Base-by-base conservation (phyloP, 331 rosid genomes). In the Erythrophleum ivorense region DNA sequence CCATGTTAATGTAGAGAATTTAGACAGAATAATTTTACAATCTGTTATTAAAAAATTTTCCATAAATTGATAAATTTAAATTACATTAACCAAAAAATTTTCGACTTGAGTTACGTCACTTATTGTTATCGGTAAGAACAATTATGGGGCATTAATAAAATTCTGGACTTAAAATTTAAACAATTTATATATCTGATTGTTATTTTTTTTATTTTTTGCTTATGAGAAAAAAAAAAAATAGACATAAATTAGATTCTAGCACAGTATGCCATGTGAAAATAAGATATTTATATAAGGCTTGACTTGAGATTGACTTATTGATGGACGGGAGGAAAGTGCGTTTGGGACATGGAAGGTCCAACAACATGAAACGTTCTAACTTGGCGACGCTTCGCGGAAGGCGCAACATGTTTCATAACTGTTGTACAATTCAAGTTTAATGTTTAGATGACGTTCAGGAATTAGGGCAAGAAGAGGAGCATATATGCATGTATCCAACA, bases 361-460 rank as follows among this genome's bases (percentile, higher is more conserved):
- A 65, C 59, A 59, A 36, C 74, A 64, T 3, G 52, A 67, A 75
- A 67, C 53, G 68, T 67, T 38, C 12, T n/a, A 3, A 21, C 5
- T 21, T 9, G 46, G 68, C 45, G 57, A 38, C 33, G 53, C 41
- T 78, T 66, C 67, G 24, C 0, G 53, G 82, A 66, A 67, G 75
- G 21, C 19, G 55, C 82, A 52, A 13, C 19, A 0, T 67, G 68
- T 75, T 57, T 53, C 41, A 2, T 19, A 34, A 58, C 62, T n/a
- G 67, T 38, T 14, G 11, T 40, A 2, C 24, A 13, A 15, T 7
- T 36, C 65, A 36, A 15, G 52, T 50, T 34, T 33, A 10, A 9
- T 34, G 73, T 48, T 60, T 18, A 24, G 33, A 29, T 31, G 4
- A 21, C 31, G 12, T n/a, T 59, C 2, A 9, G 9, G 6, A 24